Evolutionary conservation across 2,329 filamentous ascomycete genomes (phyloP).

Genomic region (Mariannaea elegans): DNA sequence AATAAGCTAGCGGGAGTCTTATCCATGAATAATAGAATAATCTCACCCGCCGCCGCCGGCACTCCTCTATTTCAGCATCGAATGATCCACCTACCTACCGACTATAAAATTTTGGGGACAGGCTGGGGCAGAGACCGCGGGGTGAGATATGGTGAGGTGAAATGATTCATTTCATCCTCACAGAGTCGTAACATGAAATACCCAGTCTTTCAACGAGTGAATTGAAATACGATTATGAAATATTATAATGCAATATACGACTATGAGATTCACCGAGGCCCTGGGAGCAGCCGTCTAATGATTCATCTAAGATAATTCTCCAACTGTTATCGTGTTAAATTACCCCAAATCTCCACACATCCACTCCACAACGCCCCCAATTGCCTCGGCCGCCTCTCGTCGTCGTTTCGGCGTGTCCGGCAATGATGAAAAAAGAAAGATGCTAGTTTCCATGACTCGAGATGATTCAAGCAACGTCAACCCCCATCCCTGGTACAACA

Average conservation of each 20-base stretch:
- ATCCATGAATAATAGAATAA: conserved; percentile 1
- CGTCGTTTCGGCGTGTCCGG: neutral
- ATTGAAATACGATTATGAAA: too few relatives aligned
- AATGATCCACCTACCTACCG: neutral
- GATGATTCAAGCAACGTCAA: conserved; percentile 29
- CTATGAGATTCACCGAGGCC: too few relatives aligned
- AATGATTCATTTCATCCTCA: too few relatives aligned
- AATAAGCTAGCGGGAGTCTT: neutral
- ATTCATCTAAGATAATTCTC: too few relatives aligned
- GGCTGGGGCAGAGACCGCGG: too few relatives aligned
- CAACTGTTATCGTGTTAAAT: too few relatives aligned
- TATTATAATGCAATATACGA: too few relatives aligned
- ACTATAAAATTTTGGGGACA: too few relatives aligned
- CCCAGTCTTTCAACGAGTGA: too few relatives aligned
- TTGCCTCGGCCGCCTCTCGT: neutral
- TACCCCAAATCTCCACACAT: conserved; percentile 1
- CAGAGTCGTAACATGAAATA: too few relatives aligned
- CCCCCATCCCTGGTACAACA: conserved; percentile 29
- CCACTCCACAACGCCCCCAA: neutral
- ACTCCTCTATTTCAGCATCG: neutral
- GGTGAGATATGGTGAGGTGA: too few relatives aligned
- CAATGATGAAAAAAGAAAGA: neutral
- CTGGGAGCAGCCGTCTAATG: neutral
- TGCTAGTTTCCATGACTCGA: neutral
- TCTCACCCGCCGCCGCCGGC: neutral